These are phyloP conservation scores for Phytomonas serpens DNA, from an alignment of 208 protist genomes.

Conservation along the genomic window DNA sequence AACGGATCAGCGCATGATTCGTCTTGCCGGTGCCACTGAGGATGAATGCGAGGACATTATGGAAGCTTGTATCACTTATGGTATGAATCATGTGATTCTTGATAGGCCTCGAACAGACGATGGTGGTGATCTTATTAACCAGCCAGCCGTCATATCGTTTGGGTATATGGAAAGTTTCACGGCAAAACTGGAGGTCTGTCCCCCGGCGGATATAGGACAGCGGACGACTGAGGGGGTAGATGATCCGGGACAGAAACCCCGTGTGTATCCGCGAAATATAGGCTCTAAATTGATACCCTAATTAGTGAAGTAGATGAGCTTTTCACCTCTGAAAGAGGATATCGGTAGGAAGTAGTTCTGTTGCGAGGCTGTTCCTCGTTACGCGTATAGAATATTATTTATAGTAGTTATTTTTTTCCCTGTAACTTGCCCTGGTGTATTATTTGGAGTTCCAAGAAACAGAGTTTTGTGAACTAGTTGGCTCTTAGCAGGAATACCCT, in stretches of 20 bases:
- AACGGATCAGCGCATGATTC: constrained; percentile 83
- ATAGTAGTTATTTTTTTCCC: constrained; percentile 7
- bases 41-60: constrained; percentile 88
- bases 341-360: not conserved
- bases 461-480: not conserved
- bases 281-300: constrained; percentile 87
- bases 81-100: constrained; percentile 83
- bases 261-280: constrained; percentile 76
- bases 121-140: constrained; percentile 82
- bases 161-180: constrained; percentile 85
- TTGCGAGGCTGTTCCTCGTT: constrained; percentile 1
- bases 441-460: not conserved
- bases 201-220: constrained; percentile 80
- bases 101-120: constrained; percentile 79
- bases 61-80: constrained; percentile 85
- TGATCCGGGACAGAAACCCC: constrained; percentile 82
- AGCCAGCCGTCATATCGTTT: constrained; percentile 81
- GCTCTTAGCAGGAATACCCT: not conserved
- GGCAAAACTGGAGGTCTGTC: constrained; percentile 74
- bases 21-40: constrained; percentile 78
- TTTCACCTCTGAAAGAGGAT: not conserved
- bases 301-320: not conserved
- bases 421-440: not conserved
- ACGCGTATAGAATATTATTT: constrained; percentile 3
- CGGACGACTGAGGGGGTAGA: constrained; percentile 78